These are phyloP conservation scores for Podospora appendiculata DNA, from an alignment of 495 filamentous ascomycete genomes.

Conservation along the genomic window DNA sequence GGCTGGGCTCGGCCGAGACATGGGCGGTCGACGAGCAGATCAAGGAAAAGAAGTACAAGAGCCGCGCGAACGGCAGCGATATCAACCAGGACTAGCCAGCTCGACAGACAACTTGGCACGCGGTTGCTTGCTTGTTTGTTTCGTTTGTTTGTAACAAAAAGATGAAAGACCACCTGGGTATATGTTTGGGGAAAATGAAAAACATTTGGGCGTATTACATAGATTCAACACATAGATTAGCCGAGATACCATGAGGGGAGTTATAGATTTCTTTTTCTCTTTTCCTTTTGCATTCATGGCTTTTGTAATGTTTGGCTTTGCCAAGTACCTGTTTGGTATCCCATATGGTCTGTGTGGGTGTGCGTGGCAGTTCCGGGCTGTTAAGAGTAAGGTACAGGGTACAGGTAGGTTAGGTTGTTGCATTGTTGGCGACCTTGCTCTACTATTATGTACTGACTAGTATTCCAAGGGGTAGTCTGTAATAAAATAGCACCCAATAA, in stretches of 20 bases:
- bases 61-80: conserved; percentile 38
- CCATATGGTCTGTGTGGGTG: too few species aligned
- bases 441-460: too few species aligned
- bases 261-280: not conserved
- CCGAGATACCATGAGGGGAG: too few species aligned
- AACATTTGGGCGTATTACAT: not conserved
- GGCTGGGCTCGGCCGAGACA: conserved; percentile 38
- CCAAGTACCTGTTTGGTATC: too few species aligned
- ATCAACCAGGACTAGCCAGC: conserved; percentile 34
- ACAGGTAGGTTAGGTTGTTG: too few species aligned
- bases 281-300: not conserved
- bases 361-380: too few species aligned
- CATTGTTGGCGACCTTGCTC: too few species aligned
- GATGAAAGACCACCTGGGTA: not conserved
- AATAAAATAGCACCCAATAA: too few species aligned
- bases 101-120: not conserved
- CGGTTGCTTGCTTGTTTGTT: not conserved
- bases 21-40: conserved; percentile 30
- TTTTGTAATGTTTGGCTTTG: too few species aligned
- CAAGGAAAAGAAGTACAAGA: conserved; percentile 34
- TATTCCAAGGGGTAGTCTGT: too few species aligned
- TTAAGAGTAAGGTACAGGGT: too few species aligned
- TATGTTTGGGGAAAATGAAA: not conserved
- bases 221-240: too few species aligned
- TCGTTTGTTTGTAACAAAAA: not conserved